These are phyloP conservation scores for Botrytis fragariae DNA, from an alignment of 2,329 filamentous ascomycete genomes.

Conservation along the genomic window DNA sequence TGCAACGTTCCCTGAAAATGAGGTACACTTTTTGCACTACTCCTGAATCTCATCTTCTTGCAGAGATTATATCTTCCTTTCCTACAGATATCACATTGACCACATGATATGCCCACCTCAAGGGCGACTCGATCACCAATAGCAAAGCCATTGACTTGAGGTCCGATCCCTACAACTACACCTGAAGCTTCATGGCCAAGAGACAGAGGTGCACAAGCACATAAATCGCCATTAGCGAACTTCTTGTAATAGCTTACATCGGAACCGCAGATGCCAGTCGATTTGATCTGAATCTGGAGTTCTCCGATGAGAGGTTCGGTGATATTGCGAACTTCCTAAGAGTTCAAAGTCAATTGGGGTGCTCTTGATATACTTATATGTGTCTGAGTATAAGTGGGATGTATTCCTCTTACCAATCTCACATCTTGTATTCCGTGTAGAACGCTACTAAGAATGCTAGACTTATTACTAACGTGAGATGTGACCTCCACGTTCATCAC, in stretches of 20 bases:
- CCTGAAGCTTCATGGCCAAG: conserved; percentile 63
- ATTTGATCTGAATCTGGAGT: conserved; percentile 62
- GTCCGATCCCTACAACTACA: conserved; percentile 55
- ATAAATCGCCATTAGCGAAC: conserved; percentile 68
- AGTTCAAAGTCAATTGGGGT: background rate
- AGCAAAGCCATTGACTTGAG: conserved; percentile 51
- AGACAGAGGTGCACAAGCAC: conserved; percentile 62
- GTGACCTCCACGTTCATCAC: conserved; percentile 12
- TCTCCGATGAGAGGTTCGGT: conserved; percentile 46
- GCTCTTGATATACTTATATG: background rate
- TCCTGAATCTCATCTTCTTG: conserved; percentile 60
- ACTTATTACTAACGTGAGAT: conserved; percentile 22
- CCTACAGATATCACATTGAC: conserved; percentile 82
- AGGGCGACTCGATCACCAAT: conserved; percentile 63
- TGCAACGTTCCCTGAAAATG: conserved; percentile 63
- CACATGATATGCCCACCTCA: conserved; percentile 92
- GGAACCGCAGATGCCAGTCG: conserved; percentile 67
- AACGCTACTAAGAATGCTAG: conserved; percentile 51
- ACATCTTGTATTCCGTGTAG: conserved; percentile 57
- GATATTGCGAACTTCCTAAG: conserved; percentile 51
- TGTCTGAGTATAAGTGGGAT: background rate
- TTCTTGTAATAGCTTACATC: conserved; percentile 72
- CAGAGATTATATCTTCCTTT: conserved; percentile 74
- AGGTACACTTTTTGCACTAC: conserved; percentile 60
- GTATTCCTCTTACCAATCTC: conserved; percentile 49